A percentile compares a stretch with the other conserved stretches of the same genome.
Evolutionary conservation across 139 green algal species (phyloP).

Genomic region (Chlamydomonas sp.): DNA sequence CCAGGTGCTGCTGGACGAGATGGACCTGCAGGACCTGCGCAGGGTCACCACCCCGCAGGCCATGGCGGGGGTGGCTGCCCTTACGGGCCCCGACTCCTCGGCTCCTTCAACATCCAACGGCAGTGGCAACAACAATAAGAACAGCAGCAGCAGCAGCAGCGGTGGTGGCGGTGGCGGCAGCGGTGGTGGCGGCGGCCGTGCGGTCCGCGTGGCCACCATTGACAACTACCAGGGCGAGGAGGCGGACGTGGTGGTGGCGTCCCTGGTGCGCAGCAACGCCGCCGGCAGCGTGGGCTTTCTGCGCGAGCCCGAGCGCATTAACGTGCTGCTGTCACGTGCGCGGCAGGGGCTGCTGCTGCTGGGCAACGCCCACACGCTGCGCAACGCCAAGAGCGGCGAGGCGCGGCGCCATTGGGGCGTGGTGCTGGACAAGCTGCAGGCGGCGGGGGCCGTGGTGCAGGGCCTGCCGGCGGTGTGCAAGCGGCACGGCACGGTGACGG

Average conservation of each 20-base stretch:
- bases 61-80: neutral
- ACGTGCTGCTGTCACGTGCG: conserved; percentile 84
- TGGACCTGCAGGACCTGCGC: conserved; percentile 48
- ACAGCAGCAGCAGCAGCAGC: no score
- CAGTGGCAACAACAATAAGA: no score
- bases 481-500: conserved; percentile 40
- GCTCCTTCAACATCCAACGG: no score
- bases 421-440: conserved; percentile 48
- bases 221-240: conserved; percentile 74
- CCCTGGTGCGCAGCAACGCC: conserved; percentile 78
- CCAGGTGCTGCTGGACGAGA: conserved; percentile 44
- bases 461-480: conserved; percentile 65
- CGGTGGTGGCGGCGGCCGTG: neutral
- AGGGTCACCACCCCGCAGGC: neutral
- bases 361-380: conserved; percentile 67
- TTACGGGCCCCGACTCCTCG: neutral
- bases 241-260: conserved; percentile 73
- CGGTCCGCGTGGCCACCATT: conserved; percentile 68
- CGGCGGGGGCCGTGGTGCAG: conserved; percentile 1
- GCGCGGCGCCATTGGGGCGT: conserved; percentile 46
- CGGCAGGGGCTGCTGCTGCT: conserved; percentile 80
- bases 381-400: conserved; percentile 35
- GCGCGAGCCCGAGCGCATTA: conserved; percentile 75
- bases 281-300: conserved; percentile 79
- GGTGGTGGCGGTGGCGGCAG: neutral